A percentile compares a stretch with the other conserved stretches of the same genome.
Evolutionary conservation across 2,329 filamentous ascomycete genomes (phyloP).

Genomic region (Samsoniella hepiali): DNA sequence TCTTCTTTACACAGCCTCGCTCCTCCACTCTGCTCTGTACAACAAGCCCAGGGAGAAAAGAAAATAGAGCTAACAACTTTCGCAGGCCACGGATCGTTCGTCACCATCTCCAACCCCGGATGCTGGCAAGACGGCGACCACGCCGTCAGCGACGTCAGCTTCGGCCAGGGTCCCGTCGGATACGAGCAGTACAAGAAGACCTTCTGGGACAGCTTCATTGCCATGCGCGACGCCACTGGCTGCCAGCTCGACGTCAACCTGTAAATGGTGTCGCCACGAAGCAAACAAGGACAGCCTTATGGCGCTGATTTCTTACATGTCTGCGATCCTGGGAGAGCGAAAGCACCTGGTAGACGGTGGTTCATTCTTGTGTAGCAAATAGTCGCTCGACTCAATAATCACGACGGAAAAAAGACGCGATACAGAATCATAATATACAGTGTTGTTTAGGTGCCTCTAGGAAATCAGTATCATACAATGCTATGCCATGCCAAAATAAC

Average conservation of each 20-base stretch:
- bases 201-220: not conserved
- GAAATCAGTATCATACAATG: slow-evolving; percentile 11
- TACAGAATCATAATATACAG: not conserved
- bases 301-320: too few species aligned
- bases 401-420: not conserved
- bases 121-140: slow-evolving; percentile 1
- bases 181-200: slow-evolving; percentile 5
- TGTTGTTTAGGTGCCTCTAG: not conserved
- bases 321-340: too few species aligned
- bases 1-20: too few species aligned
- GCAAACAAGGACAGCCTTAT: too few species aligned
- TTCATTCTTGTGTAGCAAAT: too few species aligned
- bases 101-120: not conserved
- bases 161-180: not conserved
- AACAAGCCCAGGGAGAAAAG: too few species aligned
- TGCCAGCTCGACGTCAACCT: not conserved
- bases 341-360: too few species aligned
- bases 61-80: too few species aligned
- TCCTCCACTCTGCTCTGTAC: too few species aligned
- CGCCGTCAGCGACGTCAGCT: slow-evolving; percentile 1
- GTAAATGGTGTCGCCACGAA: not conserved
- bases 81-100: not conserved
- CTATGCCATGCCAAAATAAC: not conserved
- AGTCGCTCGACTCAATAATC: not conserved
- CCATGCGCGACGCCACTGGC: not conserved